phyloP scores from a whole-genome alignment of 169 alveolate genomes.

The Eimeria falciformis region DNA sequence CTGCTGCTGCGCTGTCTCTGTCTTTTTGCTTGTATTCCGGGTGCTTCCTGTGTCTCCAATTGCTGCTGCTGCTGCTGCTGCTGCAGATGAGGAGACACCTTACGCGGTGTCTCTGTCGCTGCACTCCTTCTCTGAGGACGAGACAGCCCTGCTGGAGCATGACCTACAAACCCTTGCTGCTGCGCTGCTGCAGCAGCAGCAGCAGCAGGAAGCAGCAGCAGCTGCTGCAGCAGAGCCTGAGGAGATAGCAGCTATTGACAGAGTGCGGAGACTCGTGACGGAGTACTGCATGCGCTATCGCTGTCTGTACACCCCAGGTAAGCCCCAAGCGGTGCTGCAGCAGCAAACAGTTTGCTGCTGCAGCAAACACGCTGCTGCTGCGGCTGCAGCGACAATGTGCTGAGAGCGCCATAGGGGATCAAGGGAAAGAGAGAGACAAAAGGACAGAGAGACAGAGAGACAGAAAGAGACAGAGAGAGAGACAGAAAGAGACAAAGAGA shows the following conservation, averaged over 20 bases:
- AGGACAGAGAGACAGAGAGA: no score
- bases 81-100: constrained; percentile 1
- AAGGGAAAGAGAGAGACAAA: no score
- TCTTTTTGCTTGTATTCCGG: no score
- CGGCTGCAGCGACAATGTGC: constrained; percentile 40
- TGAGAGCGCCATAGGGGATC: no score
- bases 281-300: constrained; percentile 16
- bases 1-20: neutral
- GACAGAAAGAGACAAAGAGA: no score
- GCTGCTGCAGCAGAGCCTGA: constrained; percentile 7
- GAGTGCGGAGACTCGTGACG: neutral
- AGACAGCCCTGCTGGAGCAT: constrained; percentile 47
- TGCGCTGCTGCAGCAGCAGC: constrained; percentile 12
- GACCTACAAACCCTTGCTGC: constrained; percentile 5
- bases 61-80: constrained; percentile 45
- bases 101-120: neutral
- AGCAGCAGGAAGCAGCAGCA: neutral
- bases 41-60: neutral
- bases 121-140: neutral
- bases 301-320: constrained; percentile 59
- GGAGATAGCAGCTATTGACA: neutral
- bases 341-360: neutral
- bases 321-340: neutral
- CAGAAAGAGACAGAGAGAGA: no score
- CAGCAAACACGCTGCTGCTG: neutral